Evolutionary conservation across 495 filamentous ascomycete genomes (phyloP).

Genomic region (Podospora comata): DNA sequence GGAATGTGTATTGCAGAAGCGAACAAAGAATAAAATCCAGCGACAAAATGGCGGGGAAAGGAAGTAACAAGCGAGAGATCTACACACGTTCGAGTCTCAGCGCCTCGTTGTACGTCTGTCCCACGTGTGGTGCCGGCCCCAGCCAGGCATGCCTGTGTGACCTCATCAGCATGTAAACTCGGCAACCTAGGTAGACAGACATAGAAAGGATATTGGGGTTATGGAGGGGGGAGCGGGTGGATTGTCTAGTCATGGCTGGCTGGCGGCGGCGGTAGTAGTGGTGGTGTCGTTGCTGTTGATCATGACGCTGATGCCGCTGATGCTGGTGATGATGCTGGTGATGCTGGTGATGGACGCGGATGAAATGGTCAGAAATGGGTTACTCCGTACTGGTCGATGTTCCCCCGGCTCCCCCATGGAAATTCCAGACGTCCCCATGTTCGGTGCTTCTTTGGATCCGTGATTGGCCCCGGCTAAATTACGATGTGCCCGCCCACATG

Average conservation of each 20-base stretch:
- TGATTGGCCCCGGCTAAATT: constrained; percentile 44
- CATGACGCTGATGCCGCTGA: background rate
- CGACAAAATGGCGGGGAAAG: constrained; percentile 5
- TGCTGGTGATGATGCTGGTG: background rate
- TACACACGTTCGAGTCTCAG: constrained; percentile 1
- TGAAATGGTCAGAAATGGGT: background rate
- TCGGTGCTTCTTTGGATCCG: constrained; percentile 30
- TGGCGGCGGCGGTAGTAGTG: too few species aligned
- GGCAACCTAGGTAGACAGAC: background rate
- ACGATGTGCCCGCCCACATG: constrained; percentile 27
- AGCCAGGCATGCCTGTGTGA: background rate
- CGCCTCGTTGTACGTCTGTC: background rate
- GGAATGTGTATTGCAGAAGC: background rate
- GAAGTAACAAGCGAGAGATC: constrained; percentile 11
- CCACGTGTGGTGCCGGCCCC: background rate
- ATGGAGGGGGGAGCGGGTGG: too few species aligned
- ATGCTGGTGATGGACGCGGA: background rate
- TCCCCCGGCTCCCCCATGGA: background rate
- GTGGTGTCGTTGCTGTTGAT: background rate
- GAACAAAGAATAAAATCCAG: background rate
- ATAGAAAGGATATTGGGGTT: too few species aligned
- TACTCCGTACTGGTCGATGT: too few species aligned
- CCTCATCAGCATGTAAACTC: background rate
- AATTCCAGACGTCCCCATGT: constrained; percentile 16
- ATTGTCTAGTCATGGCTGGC: too few species aligned